phyloP scores from a whole-genome alignment of 2,329 filamentous ascomycete genomes.

The Sporothrix dimorphospora region DNA sequence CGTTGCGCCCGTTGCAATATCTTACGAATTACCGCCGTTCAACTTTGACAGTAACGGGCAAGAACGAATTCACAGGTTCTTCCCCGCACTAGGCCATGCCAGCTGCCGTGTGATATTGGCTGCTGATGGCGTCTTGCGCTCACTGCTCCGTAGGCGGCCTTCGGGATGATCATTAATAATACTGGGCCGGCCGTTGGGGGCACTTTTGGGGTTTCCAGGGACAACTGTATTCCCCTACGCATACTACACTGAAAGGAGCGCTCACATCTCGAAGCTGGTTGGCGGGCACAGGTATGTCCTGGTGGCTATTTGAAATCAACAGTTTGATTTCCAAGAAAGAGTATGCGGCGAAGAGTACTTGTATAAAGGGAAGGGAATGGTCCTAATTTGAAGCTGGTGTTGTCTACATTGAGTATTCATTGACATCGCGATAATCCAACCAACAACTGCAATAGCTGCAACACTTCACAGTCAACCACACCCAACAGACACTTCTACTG shows the following conservation, averaged over 20 bases:
- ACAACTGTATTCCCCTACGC: not conserved
- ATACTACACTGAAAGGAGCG: not conserved
- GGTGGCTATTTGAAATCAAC: slow-evolving; percentile 25
- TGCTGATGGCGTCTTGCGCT: slow-evolving; percentile 17
- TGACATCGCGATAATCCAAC: not conserved
- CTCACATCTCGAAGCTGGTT: not conserved
- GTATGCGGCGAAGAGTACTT: not conserved
- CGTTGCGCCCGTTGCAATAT: not conserved
- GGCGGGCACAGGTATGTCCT: not conserved
- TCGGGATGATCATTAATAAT: slow-evolving; percentile 20
- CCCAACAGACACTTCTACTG: not conserved
- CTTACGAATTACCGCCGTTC: too few species aligned
- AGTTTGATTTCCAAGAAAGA: not conserved
- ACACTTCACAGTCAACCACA: too few species aligned
- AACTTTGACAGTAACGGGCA: too few species aligned
- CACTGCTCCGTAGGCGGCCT: not conserved
- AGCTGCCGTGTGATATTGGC: slow-evolving; percentile 14
- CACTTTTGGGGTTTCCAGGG: not conserved
- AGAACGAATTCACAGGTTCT: not conserved
- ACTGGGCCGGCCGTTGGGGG: not conserved
- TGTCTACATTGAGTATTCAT: not conserved
- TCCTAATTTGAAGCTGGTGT: not conserved
- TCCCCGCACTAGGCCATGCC: slow-evolving; percentile 5
- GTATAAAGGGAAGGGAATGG: not conserved
- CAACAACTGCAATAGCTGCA: too few species aligned